These are phyloP conservation scores for Acanthamoeba lenticulata DNA, from an alignment of 208 protist species.

Conservation along the genomic window DNA sequence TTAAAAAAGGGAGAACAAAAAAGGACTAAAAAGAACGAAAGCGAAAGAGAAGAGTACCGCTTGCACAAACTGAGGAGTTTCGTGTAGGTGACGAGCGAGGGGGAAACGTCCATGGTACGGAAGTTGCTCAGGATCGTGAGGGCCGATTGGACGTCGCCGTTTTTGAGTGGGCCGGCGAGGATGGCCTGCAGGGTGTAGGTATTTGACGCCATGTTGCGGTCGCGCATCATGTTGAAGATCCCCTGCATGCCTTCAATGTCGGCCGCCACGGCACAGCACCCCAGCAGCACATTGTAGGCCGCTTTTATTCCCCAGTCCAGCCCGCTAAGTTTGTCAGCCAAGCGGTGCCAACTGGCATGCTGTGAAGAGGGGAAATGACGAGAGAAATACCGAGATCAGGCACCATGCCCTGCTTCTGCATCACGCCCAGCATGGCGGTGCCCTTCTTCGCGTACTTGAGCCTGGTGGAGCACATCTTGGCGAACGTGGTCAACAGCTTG, in stretches of 20 bases:
- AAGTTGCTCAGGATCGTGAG: neutral
- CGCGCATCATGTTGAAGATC: neutral
- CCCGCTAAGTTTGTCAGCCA: neutral
- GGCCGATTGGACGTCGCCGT: neutral
- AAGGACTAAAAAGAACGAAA: no score
- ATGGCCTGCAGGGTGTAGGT: neutral
- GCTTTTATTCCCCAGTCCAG: neutral
- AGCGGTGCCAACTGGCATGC: neutral
- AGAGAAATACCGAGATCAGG: neutral
- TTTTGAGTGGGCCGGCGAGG: neutral
- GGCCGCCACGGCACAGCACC: neutral
- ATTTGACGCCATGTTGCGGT: neutral
- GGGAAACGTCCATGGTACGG: neutral
- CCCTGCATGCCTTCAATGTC: neutral
- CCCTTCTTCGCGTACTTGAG: neutral
- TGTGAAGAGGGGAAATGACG: neutral
- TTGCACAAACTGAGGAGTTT: neutral
- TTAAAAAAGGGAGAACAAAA: no score
- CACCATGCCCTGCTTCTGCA: neutral
- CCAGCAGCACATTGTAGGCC: slow-evolving; percentile 10
- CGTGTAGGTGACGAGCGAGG: neutral
- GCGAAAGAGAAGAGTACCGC: neutral
- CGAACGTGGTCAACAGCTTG: neutral
- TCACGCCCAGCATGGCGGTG: neutral
- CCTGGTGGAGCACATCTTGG: neutral